phyloP scores from a whole-genome alignment of 176 grass and related monocot genomes.

The Ampelocalamus luodianensis region DNA sequence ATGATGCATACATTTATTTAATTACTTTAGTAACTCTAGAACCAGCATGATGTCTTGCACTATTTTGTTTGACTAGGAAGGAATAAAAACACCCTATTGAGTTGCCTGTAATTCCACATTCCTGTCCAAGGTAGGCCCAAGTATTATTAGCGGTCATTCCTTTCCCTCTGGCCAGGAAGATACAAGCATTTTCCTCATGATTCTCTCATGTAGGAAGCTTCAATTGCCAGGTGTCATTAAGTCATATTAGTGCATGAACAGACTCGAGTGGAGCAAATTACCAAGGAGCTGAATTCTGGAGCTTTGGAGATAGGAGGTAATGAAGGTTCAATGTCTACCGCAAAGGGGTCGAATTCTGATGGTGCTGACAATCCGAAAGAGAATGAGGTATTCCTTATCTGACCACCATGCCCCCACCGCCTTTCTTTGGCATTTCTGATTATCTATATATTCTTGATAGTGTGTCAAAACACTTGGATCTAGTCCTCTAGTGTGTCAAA shows the following conservation, averaged over 20 bases:
- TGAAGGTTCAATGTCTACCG: slow-evolving; percentile 52
- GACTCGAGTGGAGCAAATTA: slow-evolving; percentile 92
- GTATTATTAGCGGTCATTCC: neutral
- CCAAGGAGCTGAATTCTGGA: slow-evolving; percentile 66
- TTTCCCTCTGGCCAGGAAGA: slow-evolving; percentile 11
- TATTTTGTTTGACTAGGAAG: slow-evolving; percentile 21
- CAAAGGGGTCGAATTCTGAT: slow-evolving; percentile 43
- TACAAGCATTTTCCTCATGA: slow-evolving; percentile 50
- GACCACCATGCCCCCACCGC: neutral
- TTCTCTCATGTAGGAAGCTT: slow-evolving; percentile 74
- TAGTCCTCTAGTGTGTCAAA: neutral
- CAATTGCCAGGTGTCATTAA: slow-evolving; percentile 75
- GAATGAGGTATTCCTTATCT: slow-evolving; percentile 60
- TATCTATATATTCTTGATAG: neutral
- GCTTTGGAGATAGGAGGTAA: slow-evolving; percentile 51
- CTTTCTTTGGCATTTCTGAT: neutral
- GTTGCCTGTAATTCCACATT: slow-evolving; percentile 31
- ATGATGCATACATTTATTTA: slow-evolving; percentile 20
- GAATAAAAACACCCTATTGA: neutral
- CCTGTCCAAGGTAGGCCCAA: neutral
- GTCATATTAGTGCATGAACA: slow-evolving; percentile 82
- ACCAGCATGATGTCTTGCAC: neutral
- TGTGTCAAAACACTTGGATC: neutral
- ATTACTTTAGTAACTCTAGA: neutral
- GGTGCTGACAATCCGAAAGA: slow-evolving; percentile 50